Percentiles rank a stretch among this genome's conserved stretches.
Conservation (phyloP, 257 asterid genomes). For the Solanum paucissectum region DNA sequence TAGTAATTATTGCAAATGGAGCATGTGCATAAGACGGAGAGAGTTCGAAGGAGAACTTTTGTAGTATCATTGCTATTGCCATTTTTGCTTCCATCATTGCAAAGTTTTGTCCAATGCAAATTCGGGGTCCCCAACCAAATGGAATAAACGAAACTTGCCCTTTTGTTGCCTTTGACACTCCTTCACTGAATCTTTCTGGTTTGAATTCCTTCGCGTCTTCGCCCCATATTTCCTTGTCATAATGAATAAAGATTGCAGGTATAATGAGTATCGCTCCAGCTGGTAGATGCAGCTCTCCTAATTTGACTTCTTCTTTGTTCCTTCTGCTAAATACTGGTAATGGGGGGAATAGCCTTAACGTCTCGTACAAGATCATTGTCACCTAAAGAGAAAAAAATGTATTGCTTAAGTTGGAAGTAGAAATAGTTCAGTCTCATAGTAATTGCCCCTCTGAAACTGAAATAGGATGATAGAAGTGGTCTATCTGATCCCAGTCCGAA, state of each 20-base stretch:
- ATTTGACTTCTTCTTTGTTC: background rate
- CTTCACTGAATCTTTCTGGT: constrained; percentile 23
- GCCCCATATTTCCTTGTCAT: constrained; percentile 20
- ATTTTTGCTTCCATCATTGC: constrained; percentile 20
- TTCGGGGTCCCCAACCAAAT: constrained; percentile 25
- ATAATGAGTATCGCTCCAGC: background rate
- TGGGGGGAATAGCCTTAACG: constrained; percentile 25
- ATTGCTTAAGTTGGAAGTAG: background rate
- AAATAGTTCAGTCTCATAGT: background rate
- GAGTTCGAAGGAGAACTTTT: constrained; percentile 7
- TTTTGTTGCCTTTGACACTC: constrained; percentile 2
- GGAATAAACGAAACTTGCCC: constrained; percentile 13
- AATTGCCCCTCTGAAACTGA: background rate
- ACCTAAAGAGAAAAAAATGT: background rate
- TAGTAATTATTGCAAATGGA: constrained; percentile 2
- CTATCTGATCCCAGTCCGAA: background rate
- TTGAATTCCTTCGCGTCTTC: constrained; percentile 18
- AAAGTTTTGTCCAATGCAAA: constrained; percentile 23
- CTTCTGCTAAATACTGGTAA: background rate
- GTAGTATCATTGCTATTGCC: constrained; percentile 23
- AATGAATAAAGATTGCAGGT: constrained; percentile 14
- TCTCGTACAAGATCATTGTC: constrained; percentile 12
- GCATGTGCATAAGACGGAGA: constrained; percentile 25
- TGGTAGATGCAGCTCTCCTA: constrained; percentile 13
- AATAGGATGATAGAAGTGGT: background rate